These are phyloP conservation scores for Leishmania aethiopica DNA, from an alignment of 208 protist genomes.

Conservation along the genomic window DNA sequence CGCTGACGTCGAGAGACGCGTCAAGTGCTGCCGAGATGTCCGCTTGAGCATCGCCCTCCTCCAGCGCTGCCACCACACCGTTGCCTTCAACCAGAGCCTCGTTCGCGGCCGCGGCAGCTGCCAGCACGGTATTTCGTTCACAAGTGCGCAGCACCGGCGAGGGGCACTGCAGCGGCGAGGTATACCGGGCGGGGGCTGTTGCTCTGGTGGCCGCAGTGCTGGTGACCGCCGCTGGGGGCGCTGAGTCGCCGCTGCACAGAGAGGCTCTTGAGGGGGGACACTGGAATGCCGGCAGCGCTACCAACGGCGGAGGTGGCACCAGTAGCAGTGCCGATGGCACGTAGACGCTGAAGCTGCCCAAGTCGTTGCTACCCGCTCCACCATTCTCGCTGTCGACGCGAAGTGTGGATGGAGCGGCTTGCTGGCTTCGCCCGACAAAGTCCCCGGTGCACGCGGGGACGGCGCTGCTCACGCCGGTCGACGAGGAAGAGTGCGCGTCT, in stretches of 20 bases:
- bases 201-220: neutral
- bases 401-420: neutral
- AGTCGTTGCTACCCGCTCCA: neutral
- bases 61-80: neutral
- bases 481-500: neutral
- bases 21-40: neutral
- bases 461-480: neutral
- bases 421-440: neutral
- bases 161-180: neutral
- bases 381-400: neutral
- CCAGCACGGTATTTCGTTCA: neutral
- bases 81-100: neutral
- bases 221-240: neutral
- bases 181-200: neutral
- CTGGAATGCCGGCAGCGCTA: neutral
- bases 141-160: neutral
- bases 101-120: neutral
- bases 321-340: conserved; percentile 10
- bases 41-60: neutral
- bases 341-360: neutral
- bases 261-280: neutral
- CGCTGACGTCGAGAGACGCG: no score
- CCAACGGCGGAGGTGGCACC: conserved; percentile 17
- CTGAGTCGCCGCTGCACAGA: neutral
- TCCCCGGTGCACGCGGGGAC: neutral